Percentiles rank a stretch among this genome's conserved stretches.
Conservation (phyloP, 805 yeast genomes). For the Kuraishia ogatae region DNA sequence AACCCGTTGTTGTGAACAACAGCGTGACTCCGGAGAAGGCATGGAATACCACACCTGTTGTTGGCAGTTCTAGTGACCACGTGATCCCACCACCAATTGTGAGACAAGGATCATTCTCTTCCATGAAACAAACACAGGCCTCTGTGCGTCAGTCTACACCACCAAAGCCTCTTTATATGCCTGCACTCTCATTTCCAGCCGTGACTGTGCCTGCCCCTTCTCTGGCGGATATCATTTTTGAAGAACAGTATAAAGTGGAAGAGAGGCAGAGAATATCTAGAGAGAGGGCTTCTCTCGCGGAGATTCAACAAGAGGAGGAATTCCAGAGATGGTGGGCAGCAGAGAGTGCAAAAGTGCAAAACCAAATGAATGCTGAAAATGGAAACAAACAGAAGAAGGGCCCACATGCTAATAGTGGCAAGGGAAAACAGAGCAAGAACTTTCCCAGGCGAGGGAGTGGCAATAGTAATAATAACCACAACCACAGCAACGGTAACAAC, state of each 20-base stretch:
- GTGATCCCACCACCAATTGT: not conserved
- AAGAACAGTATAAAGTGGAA: slow-evolving; percentile 21
- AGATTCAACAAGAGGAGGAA: slow-evolving; percentile 73
- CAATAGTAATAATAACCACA: not conserved
- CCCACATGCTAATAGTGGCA: not conserved
- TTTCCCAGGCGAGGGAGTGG: not conserved
- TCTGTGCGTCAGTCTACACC: not conserved
- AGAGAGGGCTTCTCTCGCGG: slow-evolving; percentile 43
- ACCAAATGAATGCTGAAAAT: slow-evolving; percentile 15
- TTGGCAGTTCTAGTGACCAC: not conserved
- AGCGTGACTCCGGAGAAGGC: not conserved
- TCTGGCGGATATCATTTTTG: slow-evolving; percentile 15
- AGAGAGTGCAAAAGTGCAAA: slow-evolving; percentile 62
- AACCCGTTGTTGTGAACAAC: not conserved
- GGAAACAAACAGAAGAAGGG: not conserved
- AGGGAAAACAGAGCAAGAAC: not conserved
- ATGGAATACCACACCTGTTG: not conserved
- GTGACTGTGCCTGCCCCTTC: slow-evolving; percentile 13
- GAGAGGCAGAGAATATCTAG: slow-evolving; percentile 20
- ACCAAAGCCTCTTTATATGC: slow-evolving; percentile 5
- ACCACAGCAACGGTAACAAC: not conserved
- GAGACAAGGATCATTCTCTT: not conserved
- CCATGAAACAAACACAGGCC: not conserved
- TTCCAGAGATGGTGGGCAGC: slow-evolving; percentile 86
- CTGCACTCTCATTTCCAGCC: not conserved